These are phyloP conservation scores for Eucalyptus caleyi DNA, from an alignment of 345 rosid species.

Conservation along the genomic window DNA sequence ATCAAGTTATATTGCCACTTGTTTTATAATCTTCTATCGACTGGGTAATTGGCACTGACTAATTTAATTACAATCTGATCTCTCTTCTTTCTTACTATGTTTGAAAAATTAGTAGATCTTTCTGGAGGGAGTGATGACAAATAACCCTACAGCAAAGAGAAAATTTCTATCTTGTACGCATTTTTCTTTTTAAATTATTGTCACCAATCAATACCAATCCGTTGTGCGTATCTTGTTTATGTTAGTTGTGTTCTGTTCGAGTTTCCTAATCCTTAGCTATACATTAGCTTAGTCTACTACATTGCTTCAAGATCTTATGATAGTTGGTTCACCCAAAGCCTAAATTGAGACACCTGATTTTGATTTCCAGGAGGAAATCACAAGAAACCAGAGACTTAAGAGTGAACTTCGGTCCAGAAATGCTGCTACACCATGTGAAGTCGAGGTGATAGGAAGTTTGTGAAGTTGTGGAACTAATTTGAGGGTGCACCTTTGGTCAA, in stretches of 20 bases:
- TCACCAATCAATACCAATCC: neutral
- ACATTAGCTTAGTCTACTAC: neutral
- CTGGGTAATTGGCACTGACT: neutral
- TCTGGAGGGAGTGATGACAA: neutral
- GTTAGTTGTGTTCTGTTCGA: neutral
- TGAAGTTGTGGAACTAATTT: neutral
- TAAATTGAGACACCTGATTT: neutral
- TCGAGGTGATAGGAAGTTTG: neutral
- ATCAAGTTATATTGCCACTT: neutral
- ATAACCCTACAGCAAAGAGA: neutral
- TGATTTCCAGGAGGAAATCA: slow-evolving; percentile 38
- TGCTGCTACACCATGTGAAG: neutral
- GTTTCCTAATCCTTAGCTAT: neutral
- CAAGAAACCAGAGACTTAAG: slow-evolving; percentile 29
- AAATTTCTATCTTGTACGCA: neutral
- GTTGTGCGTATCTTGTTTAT: neutral
- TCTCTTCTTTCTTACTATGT: neutral
- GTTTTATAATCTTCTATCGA: neutral
- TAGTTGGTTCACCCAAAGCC: neutral
- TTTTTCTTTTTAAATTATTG: neutral
- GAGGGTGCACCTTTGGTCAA: neutral
- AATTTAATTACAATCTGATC: neutral
- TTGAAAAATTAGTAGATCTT: neutral
- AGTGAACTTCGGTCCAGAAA: neutral
- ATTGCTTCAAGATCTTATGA: neutral